Evolutionary conservation across 2,329 filamentous ascomycete species (phyloP).

Genomic region (Trichophyton benhamiae): DNA sequence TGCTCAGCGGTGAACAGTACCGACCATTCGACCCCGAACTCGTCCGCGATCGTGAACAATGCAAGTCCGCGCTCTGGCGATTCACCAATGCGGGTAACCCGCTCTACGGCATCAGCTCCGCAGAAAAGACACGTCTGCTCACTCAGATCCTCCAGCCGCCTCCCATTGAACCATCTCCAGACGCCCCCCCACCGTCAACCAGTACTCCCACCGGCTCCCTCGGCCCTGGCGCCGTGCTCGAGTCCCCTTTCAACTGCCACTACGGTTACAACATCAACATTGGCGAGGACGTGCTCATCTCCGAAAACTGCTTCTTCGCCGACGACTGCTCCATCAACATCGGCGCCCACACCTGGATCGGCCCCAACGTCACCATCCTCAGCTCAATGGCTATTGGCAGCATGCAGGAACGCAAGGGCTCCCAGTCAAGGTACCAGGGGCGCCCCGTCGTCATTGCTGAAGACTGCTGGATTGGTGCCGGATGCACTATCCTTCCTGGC

Average conservation of each 20-base stretch:
- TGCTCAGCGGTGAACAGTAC: constrained; percentile 70
- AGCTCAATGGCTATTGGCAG: constrained; percentile 63
- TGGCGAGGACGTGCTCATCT: constrained; percentile 72
- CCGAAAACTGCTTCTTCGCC: constrained; percentile 69
- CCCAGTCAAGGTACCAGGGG: constrained; percentile 58
- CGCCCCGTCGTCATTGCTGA: constrained; percentile 63
- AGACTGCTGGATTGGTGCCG: constrained; percentile 54
- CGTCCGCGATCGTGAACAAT: constrained; percentile 70
- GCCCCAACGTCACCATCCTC: constrained; percentile 76
- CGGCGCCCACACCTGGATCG: constrained; percentile 56
- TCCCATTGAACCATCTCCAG: constrained; percentile 17
- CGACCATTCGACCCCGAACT: constrained; percentile 67
- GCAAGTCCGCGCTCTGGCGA: constrained; percentile 65
- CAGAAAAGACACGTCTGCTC: constrained; percentile 30
- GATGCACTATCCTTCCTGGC: constrained; percentile 45
- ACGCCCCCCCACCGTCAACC: constrained; percentile 38
- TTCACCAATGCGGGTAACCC: constrained; percentile 79
- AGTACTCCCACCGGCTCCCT: constrained; percentile 46
- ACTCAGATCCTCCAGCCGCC: constrained; percentile 28
- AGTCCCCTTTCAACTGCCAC: constrained; percentile 82
- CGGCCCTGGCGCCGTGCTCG: constrained; percentile 65
- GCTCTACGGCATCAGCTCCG: constrained; percentile 53
- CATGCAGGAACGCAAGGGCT: constrained; percentile 59
- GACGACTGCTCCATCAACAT: constrained; percentile 78
- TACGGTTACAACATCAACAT: constrained; percentile 93